Evolutionary conservation across 2,329 filamentous ascomycete genomes (phyloP).

Genomic region (Fusarium acutatum): DNA sequence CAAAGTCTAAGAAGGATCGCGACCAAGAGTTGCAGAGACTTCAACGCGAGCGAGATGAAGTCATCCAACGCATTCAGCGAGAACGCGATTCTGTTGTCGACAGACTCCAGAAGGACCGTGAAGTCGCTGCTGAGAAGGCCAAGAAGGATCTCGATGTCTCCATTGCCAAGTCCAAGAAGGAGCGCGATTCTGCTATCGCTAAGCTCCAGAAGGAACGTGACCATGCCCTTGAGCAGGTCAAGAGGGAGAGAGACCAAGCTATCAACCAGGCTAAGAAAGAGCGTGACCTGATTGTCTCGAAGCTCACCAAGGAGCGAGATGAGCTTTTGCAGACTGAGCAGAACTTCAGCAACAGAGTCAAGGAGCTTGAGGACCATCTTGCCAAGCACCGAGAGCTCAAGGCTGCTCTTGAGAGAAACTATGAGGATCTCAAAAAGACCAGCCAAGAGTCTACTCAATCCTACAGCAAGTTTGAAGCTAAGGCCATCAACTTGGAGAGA

Average conservation of each 20-base stretch:
- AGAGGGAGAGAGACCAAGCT: conserved; percentile 33
- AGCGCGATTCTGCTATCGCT: conserved; percentile 33
- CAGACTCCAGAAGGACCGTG: conserved; percentile 32
- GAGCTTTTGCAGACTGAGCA: conserved; percentile 34
- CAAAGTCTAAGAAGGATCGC: conserved; percentile 30
- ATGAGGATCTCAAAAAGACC: conserved; percentile 40
- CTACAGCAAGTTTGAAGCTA: conserved; percentile 34
- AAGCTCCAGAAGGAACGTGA: conserved; percentile 38
- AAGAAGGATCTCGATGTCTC: conserved; percentile 35
- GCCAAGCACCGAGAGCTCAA: conserved; percentile 38
- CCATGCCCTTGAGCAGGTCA: conserved; percentile 25
- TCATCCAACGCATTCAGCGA: conserved; percentile 28
- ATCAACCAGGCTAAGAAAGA: conserved; percentile 35
- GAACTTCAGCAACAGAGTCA: conserved; percentile 34
- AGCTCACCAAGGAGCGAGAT: conserved; percentile 38
- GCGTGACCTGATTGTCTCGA: conserved; percentile 24
- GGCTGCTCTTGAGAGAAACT: conserved; percentile 38
- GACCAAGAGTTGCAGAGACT: conserved; percentile 24
- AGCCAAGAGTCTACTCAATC: conserved; percentile 12
- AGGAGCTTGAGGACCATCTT: conserved; percentile 41
- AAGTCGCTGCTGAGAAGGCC: conserved; percentile 22
- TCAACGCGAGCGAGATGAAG: conserved; percentile 31
- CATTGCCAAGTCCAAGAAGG: conserved; percentile 34
- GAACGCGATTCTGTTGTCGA: conserved; percentile 31
- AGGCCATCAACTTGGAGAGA: conserved; percentile 39